Base-by-base conservation (phyloP, 176 grass and related monocot genomes). In the Triticum turgidum region DNA sequence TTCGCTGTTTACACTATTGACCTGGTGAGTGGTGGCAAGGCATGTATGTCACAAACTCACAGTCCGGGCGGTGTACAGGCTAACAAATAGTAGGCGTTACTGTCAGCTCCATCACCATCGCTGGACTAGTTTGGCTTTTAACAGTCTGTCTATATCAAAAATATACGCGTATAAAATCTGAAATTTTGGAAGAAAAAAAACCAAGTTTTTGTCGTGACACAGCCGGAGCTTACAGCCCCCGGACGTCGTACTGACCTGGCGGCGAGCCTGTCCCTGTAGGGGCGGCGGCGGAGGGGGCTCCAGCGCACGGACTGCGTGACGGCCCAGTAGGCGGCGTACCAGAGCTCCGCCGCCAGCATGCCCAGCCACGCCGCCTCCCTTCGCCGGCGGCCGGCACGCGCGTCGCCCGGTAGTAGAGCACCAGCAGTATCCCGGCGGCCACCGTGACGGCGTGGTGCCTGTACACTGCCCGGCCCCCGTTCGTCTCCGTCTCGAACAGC, bases 401-500 rank as follows among this genome's bases (percentile, higher is more conserved):
- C 29, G 29, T 30, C 29, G 29, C 29, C 29, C 29, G 29, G 29
- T 30, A 30, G 29, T 30, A 30, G 29, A 30, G 29, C 29, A 30
- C 2, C 29, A 30, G 29, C 2, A 30, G 29, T 1, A 30, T 30
- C 29, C 29, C 29, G 29, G 29, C 29, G 29, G 29, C 29, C 29
- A 30, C 29, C 29, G 29, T 30, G 29, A 30, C 29, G 29, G 29
- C 29, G 29, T 30, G 90, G 22, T 91, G 15, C 76, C 67, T 80
- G 79, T 94, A 86, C 49, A 58, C 22, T 8, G n/a, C 27, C 80
- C 86, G 87, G 21, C 90, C 90, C 1, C 65, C 86, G 9, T 62
- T 7, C 41, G 80, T 32, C 82, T 92, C 86, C 47, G 84, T 97
- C 33, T 58, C 82, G 65, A 94, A 97, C 51, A 97, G 84, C 85